These are phyloP conservation scores for Teratosphaeria epicoccoides DNA, from an alignment of 2,329 filamentous ascomycete species.

Conservation along the genomic window DNA sequence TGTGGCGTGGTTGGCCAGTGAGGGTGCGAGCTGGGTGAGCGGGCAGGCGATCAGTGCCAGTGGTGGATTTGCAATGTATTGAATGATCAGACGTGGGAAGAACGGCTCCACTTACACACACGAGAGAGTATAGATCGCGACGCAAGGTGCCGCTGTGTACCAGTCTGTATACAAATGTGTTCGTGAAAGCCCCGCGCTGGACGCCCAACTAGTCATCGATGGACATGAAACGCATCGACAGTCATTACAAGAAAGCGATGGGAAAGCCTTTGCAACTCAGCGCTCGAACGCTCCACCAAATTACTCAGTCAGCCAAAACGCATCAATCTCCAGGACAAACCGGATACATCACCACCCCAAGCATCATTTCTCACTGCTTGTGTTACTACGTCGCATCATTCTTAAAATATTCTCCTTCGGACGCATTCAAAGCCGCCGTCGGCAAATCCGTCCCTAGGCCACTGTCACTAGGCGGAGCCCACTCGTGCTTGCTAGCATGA, in stretches of 20 bases:
- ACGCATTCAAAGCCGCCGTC: constrained; percentile 17
- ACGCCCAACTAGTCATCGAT: neutral
- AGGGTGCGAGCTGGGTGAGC: constrained; percentile 18
- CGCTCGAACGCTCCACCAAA: constrained; percentile 3
- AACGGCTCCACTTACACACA: neutral
- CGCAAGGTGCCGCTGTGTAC: neutral
- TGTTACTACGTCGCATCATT: neutral
- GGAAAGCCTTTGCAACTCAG: neutral
- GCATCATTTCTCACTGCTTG: neutral
- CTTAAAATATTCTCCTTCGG: constrained; percentile 13
- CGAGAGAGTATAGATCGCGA: neutral
- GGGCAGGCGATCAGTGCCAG: constrained; percentile 48
- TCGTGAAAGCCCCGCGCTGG: neutral
- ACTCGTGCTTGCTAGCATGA: constrained; percentile 13
- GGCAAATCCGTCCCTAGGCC: constrained; percentile 30
- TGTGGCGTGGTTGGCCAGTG: constrained; percentile 44
- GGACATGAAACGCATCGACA: too few species aligned
- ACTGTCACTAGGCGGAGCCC: constrained; percentile 29
- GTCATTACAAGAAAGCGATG: too few species aligned
- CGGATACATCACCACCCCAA: neutral
- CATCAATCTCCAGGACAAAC: neutral
- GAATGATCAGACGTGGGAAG: neutral
- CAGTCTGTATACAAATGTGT: constrained; percentile 2
- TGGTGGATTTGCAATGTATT: constrained; percentile 33
- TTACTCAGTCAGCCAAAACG: neutral